Conservation (phyloP, 208 protist genomes). For the Crithidia bombi region DNA sequence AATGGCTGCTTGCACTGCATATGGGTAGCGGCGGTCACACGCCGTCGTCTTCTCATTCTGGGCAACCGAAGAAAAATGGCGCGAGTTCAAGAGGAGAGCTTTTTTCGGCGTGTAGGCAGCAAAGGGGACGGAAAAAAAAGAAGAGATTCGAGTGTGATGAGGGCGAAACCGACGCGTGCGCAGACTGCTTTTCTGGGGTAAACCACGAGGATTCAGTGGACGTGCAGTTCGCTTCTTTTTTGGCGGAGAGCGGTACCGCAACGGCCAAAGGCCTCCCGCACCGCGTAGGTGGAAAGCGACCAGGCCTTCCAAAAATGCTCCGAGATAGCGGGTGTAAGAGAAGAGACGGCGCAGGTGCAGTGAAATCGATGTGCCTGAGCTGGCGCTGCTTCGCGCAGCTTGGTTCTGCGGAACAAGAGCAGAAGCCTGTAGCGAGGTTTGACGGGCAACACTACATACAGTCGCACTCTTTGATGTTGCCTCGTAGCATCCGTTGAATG, state of each 20-base stretch:
- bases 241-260: not conserved
- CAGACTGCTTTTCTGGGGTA: not conserved
- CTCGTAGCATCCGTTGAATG: conserved; percentile 20
- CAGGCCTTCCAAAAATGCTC: not conserved
- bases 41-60: conserved; percentile 3
- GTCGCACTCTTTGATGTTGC: not conserved
- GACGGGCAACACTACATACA: conserved; percentile 10
- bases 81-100: not conserved
- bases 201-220: not conserved
- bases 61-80: not conserved
- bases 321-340: not conserved
- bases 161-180: not conserved
- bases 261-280: not conserved
- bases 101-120: too few species aligned
- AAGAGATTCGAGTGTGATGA: not conserved
- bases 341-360: too few species aligned
- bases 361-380: not conserved
- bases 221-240: not conserved
- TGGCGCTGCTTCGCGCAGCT: conserved; percentile 22
- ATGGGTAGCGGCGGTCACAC: conserved; percentile 30
- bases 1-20: conserved; percentile 17
- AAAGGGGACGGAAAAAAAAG: not conserved
- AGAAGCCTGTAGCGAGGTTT: conserved; percentile 11
- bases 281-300: conserved; percentile 16
- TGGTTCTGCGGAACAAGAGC: conserved; percentile 21